These are phyloP conservation scores for Penicillium antarcticum DNA, from an alignment of 495 filamentous ascomycete genomes.

Conservation along the genomic window DNA sequence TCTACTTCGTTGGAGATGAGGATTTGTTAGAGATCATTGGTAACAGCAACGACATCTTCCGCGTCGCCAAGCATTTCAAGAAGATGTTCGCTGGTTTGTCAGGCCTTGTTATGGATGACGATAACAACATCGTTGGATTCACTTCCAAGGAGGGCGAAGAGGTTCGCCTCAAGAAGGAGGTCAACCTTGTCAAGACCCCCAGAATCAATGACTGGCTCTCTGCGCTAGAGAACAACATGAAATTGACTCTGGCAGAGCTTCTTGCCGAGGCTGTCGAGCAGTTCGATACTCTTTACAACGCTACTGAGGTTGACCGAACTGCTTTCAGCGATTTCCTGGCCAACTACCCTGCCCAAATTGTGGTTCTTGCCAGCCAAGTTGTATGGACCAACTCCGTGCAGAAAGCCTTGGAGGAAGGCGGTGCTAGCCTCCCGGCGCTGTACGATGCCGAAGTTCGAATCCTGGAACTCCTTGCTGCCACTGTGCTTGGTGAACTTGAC, in stretches of 20 bases:
- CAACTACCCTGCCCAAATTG: conserved; percentile 86
- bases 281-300: conserved; percentile 63
- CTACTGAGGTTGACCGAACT: conserved; percentile 58
- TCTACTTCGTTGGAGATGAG: conserved; percentile 99
- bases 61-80: conserved; percentile 96
- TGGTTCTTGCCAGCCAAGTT: conserved; percentile 91
- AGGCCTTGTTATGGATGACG: conserved; percentile 86
- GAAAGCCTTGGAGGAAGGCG: conserved; percentile 65
- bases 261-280: conserved; percentile 80
- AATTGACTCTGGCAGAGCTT: conserved; percentile 84
- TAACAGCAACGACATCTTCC: conserved; percentile 94
- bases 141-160: conserved; percentile 95
- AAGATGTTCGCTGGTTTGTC: conserved; percentile 99
- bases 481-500: conserved; percentile 88
- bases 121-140: conserved; percentile 83
- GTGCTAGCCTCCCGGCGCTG: conserved; percentile 60
- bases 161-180: conserved; percentile 79
- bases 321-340: conserved; percentile 74
- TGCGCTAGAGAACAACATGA: conserved; percentile 90
- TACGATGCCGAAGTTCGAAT: conserved; percentile 75
- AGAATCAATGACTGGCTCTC: conserved; percentile 98
- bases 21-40: conserved; percentile 99
- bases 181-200: conserved; percentile 88
- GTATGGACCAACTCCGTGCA: conserved; percentile 90
- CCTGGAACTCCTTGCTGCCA: conserved; percentile 76